These are phyloP conservation scores for Balakata baccata DNA, from an alignment of 345 rosid species.

Conservation along the genomic window DNA sequence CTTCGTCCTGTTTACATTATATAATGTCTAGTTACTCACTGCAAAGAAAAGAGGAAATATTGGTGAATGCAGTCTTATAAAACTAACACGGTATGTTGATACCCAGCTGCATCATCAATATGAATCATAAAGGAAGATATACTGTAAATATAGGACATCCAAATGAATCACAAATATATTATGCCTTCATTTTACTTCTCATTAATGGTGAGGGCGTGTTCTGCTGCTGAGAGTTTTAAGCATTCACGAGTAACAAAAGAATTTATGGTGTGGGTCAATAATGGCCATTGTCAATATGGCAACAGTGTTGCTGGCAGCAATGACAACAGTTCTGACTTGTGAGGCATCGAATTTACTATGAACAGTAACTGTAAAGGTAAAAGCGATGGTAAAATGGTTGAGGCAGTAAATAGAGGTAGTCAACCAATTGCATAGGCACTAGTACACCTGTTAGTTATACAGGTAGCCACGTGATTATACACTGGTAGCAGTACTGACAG, in stretches of 20 bases:
- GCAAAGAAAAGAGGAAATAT: conserved; percentile 3
- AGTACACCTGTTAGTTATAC: not conserved
- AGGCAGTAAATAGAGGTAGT: not conserved
- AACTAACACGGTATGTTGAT: not conserved
- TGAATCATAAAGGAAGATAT: not conserved
- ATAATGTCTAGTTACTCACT: conserved; percentile 16
- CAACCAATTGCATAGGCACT: not conserved
- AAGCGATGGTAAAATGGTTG: not conserved
- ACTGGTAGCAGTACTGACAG: not conserved
- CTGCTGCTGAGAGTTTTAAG: not conserved
- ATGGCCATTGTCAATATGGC: not conserved
- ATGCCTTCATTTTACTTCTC: not conserved
- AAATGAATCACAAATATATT: not conserved
- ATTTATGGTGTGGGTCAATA: not conserved
- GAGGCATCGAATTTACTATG: no score
- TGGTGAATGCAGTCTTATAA: not conserved
- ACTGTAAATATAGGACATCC: not conserved
- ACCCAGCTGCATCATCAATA: not conserved
- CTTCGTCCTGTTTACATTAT: conserved; percentile 64
- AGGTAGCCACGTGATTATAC: not conserved
- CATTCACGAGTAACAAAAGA: not conserved
- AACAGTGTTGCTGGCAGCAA: not conserved
- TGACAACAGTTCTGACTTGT: no score
- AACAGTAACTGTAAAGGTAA: not conserved
- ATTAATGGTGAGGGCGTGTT: not conserved